Evolutionary conservation across 73 alveolate genomes (phyloP), one percentile per base, ranked within the genome.

Genomic region (Durusdinium trenchii): DNA sequence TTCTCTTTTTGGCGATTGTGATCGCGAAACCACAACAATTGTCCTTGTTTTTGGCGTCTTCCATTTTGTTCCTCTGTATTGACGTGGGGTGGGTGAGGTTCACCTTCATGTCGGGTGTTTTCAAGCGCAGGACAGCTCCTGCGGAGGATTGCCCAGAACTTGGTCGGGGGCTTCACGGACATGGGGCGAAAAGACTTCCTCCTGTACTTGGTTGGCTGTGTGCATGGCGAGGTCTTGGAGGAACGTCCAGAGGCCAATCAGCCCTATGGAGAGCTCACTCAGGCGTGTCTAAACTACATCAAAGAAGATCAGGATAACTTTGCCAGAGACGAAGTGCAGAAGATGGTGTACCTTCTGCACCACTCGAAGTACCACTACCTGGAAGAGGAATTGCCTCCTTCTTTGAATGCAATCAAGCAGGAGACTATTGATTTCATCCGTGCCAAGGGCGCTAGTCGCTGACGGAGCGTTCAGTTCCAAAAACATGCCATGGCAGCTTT

Each of bases 391-490:
- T 38, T 93, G 67, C 99, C 99, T 16, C 93, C 82, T 6, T 75
- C 99, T 46, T 93, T 91, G 99, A 93, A 93, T 32, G 93, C 99
- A 47, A 93, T 82, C 93, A 93, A 93, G 99, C 69, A 75, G 99
- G 99, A 93, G 64, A 76, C 92, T 64, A 61, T 93, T 42, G 99
- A 93, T 62, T 93, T 75, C 99, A 52, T 75, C 47, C 82, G 83
- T 38, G 99, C 99, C 51, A 93, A 76, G 42, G 99, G 99, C 78
- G 14, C 90, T 47, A 79, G 90, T 26, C 90, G 90, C 32, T 79
- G 90, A 79, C 48, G n/a, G n/a, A n/a, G n/a, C n/a, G n/a, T n/a
- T n/a, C n/a, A n/a, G n/a, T n/a, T n/a, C n/a, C n/a, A n/a, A n/a
- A n/a, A n/a, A n/a, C n/a, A n/a, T n/a, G n/a, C n/a, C n/a, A n/a